Evolutionary conservation across 1,139 yeast genomes (phyloP).

Genomic region (Kurtzmaniella quercitrusa): DNA sequence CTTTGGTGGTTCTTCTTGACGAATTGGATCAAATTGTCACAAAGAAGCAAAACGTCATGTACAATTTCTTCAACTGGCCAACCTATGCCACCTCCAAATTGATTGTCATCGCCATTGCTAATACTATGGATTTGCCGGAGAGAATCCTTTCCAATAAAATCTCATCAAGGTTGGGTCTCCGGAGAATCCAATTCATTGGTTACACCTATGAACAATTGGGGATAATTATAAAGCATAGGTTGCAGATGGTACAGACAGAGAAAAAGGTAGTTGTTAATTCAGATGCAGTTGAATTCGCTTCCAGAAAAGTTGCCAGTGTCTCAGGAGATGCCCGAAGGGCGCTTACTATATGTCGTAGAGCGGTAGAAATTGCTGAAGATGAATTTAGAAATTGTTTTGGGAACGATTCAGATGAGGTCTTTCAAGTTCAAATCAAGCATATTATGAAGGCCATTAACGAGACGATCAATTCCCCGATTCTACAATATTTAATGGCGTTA

Average conservation of each 20-base stretch:
- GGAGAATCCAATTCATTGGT: conserved; percentile 84
- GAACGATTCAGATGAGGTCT: conserved; percentile 30
- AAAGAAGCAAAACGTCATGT: conserved; percentile 82
- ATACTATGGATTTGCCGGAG: conserved; percentile 97
- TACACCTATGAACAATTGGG: conserved; percentile 78
- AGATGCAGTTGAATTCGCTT: conserved; percentile 88
- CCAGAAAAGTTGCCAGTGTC: conserved; percentile 92
- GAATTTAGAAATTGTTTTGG: conserved; percentile 33
- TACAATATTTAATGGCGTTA: conserved; percentile 53
- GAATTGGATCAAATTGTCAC: conserved; percentile 91
- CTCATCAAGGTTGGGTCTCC: conserved; percentile 84
- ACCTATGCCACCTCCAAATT: conserved; percentile 73
- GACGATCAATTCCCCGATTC: conserved; percentile 69
- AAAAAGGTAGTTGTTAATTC: conserved; percentile 46
- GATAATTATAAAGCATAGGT: conserved; percentile 66
- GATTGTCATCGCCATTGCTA: conserved; percentile 90
- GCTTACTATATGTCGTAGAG: conserved; percentile 80
- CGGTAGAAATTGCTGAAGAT: conserved; percentile 81
- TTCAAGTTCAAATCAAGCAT: conserved; percentile 63
- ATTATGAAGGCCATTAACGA: conserved; percentile 77
- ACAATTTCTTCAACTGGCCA: conserved; percentile 98
- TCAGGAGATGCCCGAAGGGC: conserved; percentile 98
- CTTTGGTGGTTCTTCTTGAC: conserved; percentile 79
- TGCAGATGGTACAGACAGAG: conserved; percentile 48
- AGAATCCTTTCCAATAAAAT: conserved; percentile 82